Evolutionary conservation across 2,329 filamentous ascomycete species (phyloP).

Genomic region (Botrytis tulipae): DNA sequence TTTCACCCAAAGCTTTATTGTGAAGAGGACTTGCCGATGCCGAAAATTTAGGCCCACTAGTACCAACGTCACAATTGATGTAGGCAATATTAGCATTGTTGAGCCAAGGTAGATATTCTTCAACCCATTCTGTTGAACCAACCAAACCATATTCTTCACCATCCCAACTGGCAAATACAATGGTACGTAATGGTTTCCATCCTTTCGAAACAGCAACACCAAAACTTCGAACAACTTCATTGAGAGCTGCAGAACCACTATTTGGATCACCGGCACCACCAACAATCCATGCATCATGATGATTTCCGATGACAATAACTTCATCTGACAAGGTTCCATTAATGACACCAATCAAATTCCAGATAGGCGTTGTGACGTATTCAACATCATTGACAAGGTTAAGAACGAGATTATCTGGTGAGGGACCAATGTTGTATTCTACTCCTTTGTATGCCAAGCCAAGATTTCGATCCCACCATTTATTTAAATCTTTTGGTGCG

Average conservation of each 20-base stretch:
- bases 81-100: constrained; percentile 67
- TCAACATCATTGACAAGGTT: constrained; percentile 78
- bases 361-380: constrained; percentile 77
- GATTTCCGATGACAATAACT: constrained; percentile 87
- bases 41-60: constrained; percentile 55
- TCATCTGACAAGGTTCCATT: constrained; percentile 87
- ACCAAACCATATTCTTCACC: constrained; percentile 77
- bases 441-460: constrained; percentile 65
- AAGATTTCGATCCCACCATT: constrained; percentile 62
- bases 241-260: constrained; percentile 74
- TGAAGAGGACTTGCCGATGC: constrained; percentile 61
- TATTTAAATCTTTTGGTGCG: constrained; percentile 68
- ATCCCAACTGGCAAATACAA: constrained; percentile 79
- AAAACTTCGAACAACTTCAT: constrained; percentile 75
- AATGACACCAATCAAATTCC: constrained; percentile 90
- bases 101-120: constrained; percentile 78
- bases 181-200: constrained; percentile 84
- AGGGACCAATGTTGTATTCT: constrained; percentile 67
- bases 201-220: constrained; percentile 68
- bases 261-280: constrained; percentile 84
- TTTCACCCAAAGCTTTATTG: constrained; percentile 59
- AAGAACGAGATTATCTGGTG: constrained; percentile 64
- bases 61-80: constrained; percentile 75
- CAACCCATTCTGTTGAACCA: constrained; percentile 83
- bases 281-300: constrained; percentile 85